A percentile compares a stretch with the other conserved stretches of the same genome.
Conservation (phyloP, 2,329 filamentous ascomycete genomes). For the Neonectria magnoliae region DNA sequence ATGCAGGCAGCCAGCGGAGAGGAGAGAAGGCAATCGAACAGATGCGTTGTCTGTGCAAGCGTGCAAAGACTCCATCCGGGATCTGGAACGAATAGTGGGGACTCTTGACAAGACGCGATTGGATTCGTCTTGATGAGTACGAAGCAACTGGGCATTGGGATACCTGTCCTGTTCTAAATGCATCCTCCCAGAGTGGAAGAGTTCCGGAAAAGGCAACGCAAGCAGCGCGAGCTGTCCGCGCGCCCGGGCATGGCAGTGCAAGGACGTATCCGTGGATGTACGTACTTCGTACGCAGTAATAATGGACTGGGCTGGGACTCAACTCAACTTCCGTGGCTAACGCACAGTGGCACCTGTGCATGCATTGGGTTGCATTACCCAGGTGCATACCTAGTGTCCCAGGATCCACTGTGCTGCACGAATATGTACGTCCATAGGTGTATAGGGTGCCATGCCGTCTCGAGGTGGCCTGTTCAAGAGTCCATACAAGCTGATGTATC, state of each 20-base stretch:
- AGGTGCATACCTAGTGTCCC: neutral
- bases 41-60: neutral
- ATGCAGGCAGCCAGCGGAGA: slow-evolving; percentile 16
- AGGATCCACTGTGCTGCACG: slow-evolving; percentile 12
- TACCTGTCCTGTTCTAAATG: neutral
- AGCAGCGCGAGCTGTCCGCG: neutral
- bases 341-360: slow-evolving; percentile 14
- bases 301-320: neutral
- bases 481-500: slow-evolving; percentile 18
- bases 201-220: slow-evolving; percentile 1
- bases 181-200: neutral
- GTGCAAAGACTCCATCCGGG: neutral
- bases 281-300: neutral
- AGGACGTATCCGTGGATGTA: neutral
- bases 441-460: slow-evolving; percentile 22
- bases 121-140: neutral
- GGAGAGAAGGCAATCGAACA: slow-evolving; percentile 3
- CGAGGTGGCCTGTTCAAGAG: slow-evolving; percentile 21
- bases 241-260: slow-evolving; percentile 3
- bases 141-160: neutral
- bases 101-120: neutral
- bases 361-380: slow-evolving; percentile 10
- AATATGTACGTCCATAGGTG: slow-evolving; percentile 11
- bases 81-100: neutral
- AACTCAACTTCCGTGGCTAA: neutral